Percentiles rank a stretch among this genome's conserved stretches.
These are phyloP conservation scores for Epichloe sylvatica DNA, from an alignment of 2,329 filamentous ascomycete genomes.

Conservation along the genomic window DNA sequence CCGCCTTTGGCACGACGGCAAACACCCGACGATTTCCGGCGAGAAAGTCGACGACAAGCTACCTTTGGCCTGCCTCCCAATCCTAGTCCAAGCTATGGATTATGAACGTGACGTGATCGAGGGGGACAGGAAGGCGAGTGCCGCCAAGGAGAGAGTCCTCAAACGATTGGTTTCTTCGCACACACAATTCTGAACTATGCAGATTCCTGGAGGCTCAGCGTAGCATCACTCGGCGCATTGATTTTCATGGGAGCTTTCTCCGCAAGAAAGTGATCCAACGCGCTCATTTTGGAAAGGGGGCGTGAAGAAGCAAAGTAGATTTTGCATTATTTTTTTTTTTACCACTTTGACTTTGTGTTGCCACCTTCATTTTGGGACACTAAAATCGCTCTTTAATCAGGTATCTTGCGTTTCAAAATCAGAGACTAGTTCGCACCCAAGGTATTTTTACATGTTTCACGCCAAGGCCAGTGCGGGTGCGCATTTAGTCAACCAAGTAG, in stretches of 20 bases:
- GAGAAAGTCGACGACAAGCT: slow-evolving; percentile 39
- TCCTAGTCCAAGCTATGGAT: slow-evolving; percentile 23
- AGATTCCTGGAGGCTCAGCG: slow-evolving; percentile 12
- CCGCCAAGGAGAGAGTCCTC: background rate
- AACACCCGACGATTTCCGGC: slow-evolving; percentile 38
- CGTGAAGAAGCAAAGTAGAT: background rate
- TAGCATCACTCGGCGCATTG: slow-evolving; percentile 22
- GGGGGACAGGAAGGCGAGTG: background rate
- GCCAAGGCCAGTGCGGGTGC: background rate
- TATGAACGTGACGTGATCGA: slow-evolving; percentile 8
- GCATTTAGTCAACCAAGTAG: background rate
- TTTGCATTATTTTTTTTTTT: background rate
- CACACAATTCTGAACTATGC: slow-evolving; percentile 3
- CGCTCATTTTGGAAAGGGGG: background rate
- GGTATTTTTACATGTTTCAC: background rate
- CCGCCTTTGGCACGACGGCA: slow-evolving; percentile 47
- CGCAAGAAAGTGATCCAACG: slow-evolving; percentile 3
- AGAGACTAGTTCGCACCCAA: background rate
- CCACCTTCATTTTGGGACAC: background rate
- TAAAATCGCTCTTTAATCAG: too few relatives aligned
- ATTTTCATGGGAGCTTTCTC: slow-evolving; percentile 10
- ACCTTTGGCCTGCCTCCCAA: slow-evolving; percentile 36
- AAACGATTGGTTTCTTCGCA: background rate
- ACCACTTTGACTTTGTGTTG: background rate
- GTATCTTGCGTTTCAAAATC: background rate